These are phyloP conservation scores for Gliomastix tumulicola DNA, from an alignment of 2,329 filamentous ascomycete species.

Conservation along the genomic window DNA sequence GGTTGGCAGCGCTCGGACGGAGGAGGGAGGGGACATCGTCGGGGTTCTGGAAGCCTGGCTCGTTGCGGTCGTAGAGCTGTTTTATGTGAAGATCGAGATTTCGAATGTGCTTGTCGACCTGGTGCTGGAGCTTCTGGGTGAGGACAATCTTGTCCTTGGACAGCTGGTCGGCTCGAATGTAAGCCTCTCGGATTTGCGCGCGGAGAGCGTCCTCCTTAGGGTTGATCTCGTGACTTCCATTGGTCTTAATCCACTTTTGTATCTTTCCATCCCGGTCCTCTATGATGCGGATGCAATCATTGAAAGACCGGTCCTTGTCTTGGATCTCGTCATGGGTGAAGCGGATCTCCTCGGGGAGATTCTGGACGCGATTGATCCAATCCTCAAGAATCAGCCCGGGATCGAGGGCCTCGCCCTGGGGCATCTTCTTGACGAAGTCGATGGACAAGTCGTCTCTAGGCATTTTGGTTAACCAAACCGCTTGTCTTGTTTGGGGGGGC, in stretches of 20 bases:
- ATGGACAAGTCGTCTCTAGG: constrained; percentile 68
- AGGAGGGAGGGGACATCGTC: constrained; percentile 58
- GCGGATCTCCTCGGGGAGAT: constrained; percentile 74
- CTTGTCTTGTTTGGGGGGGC: too few species aligned
- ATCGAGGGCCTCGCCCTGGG: constrained; percentile 53
- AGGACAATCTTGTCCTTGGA: constrained; percentile 70
- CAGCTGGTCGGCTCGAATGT: constrained; percentile 59
- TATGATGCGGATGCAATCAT: constrained; percentile 62
- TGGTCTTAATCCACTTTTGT: constrained; percentile 74
- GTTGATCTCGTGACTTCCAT: constrained; percentile 67
- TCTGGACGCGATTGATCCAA: constrained; percentile 68
- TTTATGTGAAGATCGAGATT: constrained; percentile 59
- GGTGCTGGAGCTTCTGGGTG: constrained; percentile 53
- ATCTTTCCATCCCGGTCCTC: constrained; percentile 66
- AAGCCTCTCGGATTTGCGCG: constrained; percentile 61
- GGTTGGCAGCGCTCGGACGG: constrained; percentile 49
- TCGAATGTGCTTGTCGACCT: constrained; percentile 56
- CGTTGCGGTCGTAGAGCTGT: constrained; percentile 50
- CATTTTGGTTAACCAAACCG: constrained; percentile 63
- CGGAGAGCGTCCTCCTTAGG: constrained; percentile 67
- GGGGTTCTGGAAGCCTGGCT: constrained; percentile 54
- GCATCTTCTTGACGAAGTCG: constrained; percentile 63
- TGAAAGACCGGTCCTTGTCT: constrained; percentile 69
- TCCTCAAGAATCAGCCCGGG: constrained; percentile 69
- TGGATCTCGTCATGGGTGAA: constrained; percentile 79